Evolutionary conservation across 1,284 basidiomycete species (phyloP).

Genomic region (Microbotryum intermedium): DNA sequence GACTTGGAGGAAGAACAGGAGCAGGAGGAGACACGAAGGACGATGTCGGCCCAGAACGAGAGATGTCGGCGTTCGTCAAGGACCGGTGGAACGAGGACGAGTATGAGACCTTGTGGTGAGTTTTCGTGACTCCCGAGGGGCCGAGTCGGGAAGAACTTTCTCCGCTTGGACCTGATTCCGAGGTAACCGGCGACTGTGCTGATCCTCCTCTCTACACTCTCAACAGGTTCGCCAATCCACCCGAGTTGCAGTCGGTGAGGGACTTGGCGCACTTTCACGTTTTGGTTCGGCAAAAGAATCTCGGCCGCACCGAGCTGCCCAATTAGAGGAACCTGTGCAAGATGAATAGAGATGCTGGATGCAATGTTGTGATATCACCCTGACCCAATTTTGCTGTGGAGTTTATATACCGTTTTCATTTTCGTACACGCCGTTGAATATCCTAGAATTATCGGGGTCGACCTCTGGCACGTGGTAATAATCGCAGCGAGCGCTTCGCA

Average conservation of each 20-base stretch:
- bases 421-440: too few relatives aligned
- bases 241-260: slow-evolving; percentile 65
- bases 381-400: too few relatives aligned
- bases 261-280: slow-evolving; percentile 70
- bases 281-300: slow-evolving; percentile 46
- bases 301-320: too few relatives aligned
- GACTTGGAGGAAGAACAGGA: slow-evolving; percentile 70
- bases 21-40: slow-evolving; percentile 49
- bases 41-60: slow-evolving; percentile 51
- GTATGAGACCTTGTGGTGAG: slow-evolving; percentile 80
- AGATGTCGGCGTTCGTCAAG: slow-evolving; percentile 53
- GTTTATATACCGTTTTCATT: too few relatives aligned
- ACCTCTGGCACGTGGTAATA: too few relatives aligned
- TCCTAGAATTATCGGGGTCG: too few relatives aligned
- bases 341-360: too few relatives aligned
- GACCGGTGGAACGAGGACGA: slow-evolving; percentile 54
- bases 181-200: background rate
- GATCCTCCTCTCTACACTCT: background rate
- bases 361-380: too few relatives aligned
- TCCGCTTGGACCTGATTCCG: background rate
- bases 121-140: slow-evolving; percentile 32
- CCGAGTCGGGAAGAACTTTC: background rate
- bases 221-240: slow-evolving; percentile 21
- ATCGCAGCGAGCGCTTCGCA: too few relatives aligned
- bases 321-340: too few relatives aligned